Base-by-base conservation (phyloP, 2,329 filamentous ascomycete species). In the Ceratocystis smalleyi region DNA sequence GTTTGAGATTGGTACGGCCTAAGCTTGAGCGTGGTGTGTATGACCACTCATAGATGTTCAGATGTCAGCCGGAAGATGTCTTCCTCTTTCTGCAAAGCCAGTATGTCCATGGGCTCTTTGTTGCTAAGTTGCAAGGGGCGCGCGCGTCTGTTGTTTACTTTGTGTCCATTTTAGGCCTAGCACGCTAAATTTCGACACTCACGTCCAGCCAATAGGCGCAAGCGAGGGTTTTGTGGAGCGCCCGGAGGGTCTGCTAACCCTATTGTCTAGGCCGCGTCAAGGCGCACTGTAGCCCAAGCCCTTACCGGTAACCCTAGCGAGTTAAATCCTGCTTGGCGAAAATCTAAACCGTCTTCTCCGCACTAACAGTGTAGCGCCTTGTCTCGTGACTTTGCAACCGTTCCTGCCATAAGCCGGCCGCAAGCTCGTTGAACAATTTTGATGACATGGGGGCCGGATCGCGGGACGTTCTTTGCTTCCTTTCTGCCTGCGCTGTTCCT, bases 101-200 rank as follows among this genome's bases (percentile, higher is more conserved):
- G 12, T 40, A 12, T 40, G 1, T 12, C 35, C 35, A 40, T 40
- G 35, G 35, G 4, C 35, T 40, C 47, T 61, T 40, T 47, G 43
- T 32, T 45, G 19, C 59, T 61, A 27, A 32, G 17, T 61, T 60
- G 35, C 59, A 60, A 35, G 54, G 54, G 54, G 35, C 35, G 35
- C 54, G 35, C 54, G 54, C 27, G 68, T 68, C 66, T 68, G 61
- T 74, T 77, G 75, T 77, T 77, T 77, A 77, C 76, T 76, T 73
- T 67, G 32, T 69, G 67, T 69, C 72, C 70, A 65, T 43, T 72
- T 74, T 68, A 27, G 70, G 74, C 67, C 69, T 76, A 75, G 74
- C 68, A 68, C 64, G 35, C 35, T 30, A 40, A 1, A 24, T 43
- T 17, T 15, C 17, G 19, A 10, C 54, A 27, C 43, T 35, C 19